Evolutionary conservation across 495 filamentous ascomycete species (phyloP), one percentile per base, ranked within the genome.

Genomic region (Astrothelium subdiscretum): DNA sequence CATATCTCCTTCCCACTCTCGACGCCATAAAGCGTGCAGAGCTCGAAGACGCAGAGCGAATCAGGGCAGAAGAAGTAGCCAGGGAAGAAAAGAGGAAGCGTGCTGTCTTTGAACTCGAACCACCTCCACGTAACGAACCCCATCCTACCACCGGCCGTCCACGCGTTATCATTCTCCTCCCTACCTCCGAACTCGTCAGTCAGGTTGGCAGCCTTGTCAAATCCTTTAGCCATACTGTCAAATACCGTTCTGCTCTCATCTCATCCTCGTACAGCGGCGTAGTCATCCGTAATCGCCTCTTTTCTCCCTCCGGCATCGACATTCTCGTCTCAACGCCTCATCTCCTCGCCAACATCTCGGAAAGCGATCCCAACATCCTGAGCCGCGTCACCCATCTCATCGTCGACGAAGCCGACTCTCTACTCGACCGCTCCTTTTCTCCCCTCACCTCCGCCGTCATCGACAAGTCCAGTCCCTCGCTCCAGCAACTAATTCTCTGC

Each of bases 401-500:
- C 59, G 80, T 95, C 59, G 94, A 98, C 71, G 94, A 98, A 74
- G 94, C 94, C 27, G 94, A 98, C 74, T 95, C 91, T 13, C 83
- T 98, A 13, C 82, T 97, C 69, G 95, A 98, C 73, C 87, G 91
- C 59, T 90, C 89, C 32, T 98, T 98, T 78, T 75, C 85, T 1
- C 87, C 89, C 1, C 85, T 85, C 31, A 97, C 95, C 1, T 86
- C 83, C 15, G 80, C 83, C 57, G 86, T 97, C 63, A 81, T 97
- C 63, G 87, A 92, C 69, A 85, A 87, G 65, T 79, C 82, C 2
- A 78, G 83, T 1, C 87, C 90, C 1, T 90, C 89, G 0, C 79
- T 97, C 10, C 82, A 87, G 63, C 90, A 96, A 69, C 80, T 97
- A n/a, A 82, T 98, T 26, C 83, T 97, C 62, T 97, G 94, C 78